Conservation (phyloP, 2,329 filamentous ascomycete genomes). For the Myotisia sp. region DNA sequence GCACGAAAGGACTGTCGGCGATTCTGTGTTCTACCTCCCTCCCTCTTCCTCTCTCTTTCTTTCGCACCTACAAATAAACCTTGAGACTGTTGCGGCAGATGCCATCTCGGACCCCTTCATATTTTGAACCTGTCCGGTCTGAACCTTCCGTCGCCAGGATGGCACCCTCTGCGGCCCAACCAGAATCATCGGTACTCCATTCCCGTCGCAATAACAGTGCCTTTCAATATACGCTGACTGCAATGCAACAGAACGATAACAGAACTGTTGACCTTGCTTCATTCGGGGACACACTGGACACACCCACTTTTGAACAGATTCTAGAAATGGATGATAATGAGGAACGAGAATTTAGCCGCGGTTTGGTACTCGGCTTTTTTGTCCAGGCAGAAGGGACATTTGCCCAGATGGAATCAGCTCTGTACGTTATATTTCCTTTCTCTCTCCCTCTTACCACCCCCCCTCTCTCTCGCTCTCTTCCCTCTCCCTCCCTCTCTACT, state of each 20-base stretch:
- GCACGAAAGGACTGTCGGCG: no score
- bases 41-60: not conserved
- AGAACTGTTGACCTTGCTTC: constrained; percentile 41
- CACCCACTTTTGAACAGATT: constrained; percentile 77
- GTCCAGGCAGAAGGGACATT: constrained; percentile 82
- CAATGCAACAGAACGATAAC: constrained; percentile 29
- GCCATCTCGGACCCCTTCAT: constrained; percentile 11
- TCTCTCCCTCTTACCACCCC: constrained; percentile 1
- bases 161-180: constrained; percentile 8
- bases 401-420: constrained; percentile 59
- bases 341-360: constrained; percentile 72
- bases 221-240: not conserved
- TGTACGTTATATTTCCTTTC: constrained; percentile 48
- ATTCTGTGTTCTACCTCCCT: constrained; percentile 3
- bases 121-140: constrained; percentile 7
- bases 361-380: constrained; percentile 86
- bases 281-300: constrained; percentile 64
- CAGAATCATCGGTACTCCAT: constrained; percentile 6
- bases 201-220: not conserved
- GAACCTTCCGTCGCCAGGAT: constrained; percentile 11
- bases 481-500: constrained; percentile 2
- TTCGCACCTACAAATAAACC: constrained; percentile 1
- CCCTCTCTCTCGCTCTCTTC: not conserved
- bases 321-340: constrained; percentile 94
- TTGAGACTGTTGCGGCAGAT: constrained; percentile 8